Evolutionary conservation across 2,329 filamentous ascomycete species (phyloP), one percentile per base, ranked within the genome.

Genomic region (Anisogramma anomala): DNA sequence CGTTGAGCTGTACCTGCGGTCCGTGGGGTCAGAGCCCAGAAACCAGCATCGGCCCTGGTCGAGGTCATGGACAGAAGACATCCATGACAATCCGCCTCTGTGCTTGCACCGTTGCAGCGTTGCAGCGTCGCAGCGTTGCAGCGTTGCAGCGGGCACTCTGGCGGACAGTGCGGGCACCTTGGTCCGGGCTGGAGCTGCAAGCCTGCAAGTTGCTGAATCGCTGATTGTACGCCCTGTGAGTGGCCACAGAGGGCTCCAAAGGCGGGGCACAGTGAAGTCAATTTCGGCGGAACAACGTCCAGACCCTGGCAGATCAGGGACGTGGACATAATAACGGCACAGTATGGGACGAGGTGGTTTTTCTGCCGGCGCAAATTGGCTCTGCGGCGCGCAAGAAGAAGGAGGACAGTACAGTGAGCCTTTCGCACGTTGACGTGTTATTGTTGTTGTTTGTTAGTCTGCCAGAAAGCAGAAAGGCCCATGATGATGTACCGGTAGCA

Each of bases 1-100:
- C 15, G 38, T 28, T 28, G n/a, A 23, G 31, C 22, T 30, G 38
- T 40, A 40, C 30, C 31, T 39, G 7, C 4, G 9, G 31, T 40
- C n/a, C n/a, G n/a, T n/a, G n/a, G 31, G 31, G 38, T 30, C 19
- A 34, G 28, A 28, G 22, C 17, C 22, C 31, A 31, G 23, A 20
- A 17, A 23, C 23, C 38, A 33, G 31, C 31, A 31, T 20, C 22
- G n/a, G 2, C 6, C 23, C 14, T 22, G 38, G 14, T 22, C 8
- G 23, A 22, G 26, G 31, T n/a, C n/a, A n/a, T n/a, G n/a, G n/a
- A n/a, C n/a, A n/a, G n/a, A n/a, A n/a, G n/a, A n/a, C n/a, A 18
- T 28, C 4, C 37, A 33, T 30, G 37, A 30, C 4, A 26, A 5
- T 32, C 28, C 36, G 32, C 37, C 11, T 28, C 26, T 11, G 13